Conservation (phyloP, 352 stramenopile species). For the Phytophthora boehmeriae region DNA sequence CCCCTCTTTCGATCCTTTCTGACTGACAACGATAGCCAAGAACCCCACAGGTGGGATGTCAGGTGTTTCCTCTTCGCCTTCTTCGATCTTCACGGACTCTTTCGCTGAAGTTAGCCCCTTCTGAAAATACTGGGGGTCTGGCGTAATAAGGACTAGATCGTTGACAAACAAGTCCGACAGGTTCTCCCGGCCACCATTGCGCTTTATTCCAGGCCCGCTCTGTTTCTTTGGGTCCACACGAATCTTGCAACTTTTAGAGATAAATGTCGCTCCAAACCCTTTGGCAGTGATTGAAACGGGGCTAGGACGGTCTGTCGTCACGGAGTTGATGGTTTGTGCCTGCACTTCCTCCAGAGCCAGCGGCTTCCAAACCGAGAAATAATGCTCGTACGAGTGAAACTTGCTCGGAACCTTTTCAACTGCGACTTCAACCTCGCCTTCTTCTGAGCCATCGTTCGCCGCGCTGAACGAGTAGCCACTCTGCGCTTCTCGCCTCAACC, state of each 20-base stretch:
- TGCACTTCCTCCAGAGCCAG: slow-evolving; percentile 89
- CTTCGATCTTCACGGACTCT: slow-evolving; percentile 19
- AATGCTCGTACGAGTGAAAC: slow-evolving; percentile 88
- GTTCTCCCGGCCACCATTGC: slow-evolving; percentile 33
- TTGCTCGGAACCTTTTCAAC: slow-evolving; percentile 79
- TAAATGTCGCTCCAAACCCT: slow-evolving; percentile 56
- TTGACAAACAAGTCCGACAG: slow-evolving; percentile 71
- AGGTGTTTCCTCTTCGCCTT: slow-evolving; percentile 5
- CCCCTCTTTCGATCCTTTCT: slow-evolving; percentile 74
- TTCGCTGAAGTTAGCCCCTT: slow-evolving; percentile 34
- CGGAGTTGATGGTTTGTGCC: slow-evolving; percentile 80
- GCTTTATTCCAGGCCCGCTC: slow-evolving; percentile 23
- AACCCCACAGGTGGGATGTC: slow-evolving; percentile 44
- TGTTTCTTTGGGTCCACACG: slow-evolving; percentile 68
- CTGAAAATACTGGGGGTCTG: slow-evolving; percentile 59
- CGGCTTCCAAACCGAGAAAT: slow-evolving; percentile 90
- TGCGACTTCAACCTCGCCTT: slow-evolving; percentile 73
- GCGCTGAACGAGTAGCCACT: slow-evolving; percentile 55
- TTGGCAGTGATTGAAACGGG: slow-evolving; percentile 55
- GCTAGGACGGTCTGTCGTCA: slow-evolving; percentile 66
- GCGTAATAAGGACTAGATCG: slow-evolving; percentile 78
- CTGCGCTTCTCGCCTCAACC: slow-evolving; percentile 58
- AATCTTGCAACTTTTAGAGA: slow-evolving; percentile 73
- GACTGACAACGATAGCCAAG: slow-evolving; percentile 78
- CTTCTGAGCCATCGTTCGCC: slow-evolving; percentile 73